phyloP scores from a whole-genome alignment of 176 grass and related monocot genomes.

The Musa acuminata region DNA sequence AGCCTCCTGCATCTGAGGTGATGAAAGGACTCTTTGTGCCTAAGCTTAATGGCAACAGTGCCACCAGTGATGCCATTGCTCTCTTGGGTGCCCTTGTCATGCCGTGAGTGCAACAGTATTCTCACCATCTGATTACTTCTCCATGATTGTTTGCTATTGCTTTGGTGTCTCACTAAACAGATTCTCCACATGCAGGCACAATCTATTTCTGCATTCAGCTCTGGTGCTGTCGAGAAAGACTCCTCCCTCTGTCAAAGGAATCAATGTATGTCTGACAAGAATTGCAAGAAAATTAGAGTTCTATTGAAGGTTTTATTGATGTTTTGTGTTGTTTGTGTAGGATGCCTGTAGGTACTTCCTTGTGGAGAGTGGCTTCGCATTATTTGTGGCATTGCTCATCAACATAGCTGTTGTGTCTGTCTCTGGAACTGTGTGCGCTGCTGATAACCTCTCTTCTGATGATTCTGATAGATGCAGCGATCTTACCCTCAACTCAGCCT shows the following conservation, averaged over 20 bases:
- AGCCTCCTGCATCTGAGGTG: constrained; percentile 60
- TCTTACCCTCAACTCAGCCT: constrained; percentile 57
- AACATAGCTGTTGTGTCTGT: constrained; percentile 76
- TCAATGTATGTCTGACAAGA: constrained; percentile 40
- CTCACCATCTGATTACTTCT: background rate
- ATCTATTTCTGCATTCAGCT: constrained; percentile 89
- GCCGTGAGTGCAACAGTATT: constrained; percentile 44
- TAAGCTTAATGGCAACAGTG: constrained; percentile 41
- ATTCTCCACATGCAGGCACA: constrained; percentile 40
- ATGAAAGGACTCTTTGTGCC: constrained; percentile 69
- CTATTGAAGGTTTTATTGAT: background rate
- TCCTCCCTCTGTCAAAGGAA: constrained; percentile 54
- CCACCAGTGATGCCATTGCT: constrained; percentile 68
- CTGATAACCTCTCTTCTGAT: constrained; percentile 29
- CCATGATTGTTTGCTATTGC: background rate
- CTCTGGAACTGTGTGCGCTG: constrained; percentile 48
- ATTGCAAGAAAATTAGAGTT: background rate
- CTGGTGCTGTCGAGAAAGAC: constrained; percentile 81
- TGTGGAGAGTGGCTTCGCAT: constrained; percentile 63
- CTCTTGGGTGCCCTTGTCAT: constrained; percentile 77
- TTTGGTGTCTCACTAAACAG: background rate
- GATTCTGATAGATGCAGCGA: constrained; percentile 38
- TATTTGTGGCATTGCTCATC: constrained; percentile 78
- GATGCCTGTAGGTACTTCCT: constrained; percentile 78
- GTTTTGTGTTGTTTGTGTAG: constrained; percentile 17